These are phyloP conservation scores for Lolium perenne DNA, from an alignment of 176 grass and related monocot genomes.

Conservation along the genomic window DNA sequence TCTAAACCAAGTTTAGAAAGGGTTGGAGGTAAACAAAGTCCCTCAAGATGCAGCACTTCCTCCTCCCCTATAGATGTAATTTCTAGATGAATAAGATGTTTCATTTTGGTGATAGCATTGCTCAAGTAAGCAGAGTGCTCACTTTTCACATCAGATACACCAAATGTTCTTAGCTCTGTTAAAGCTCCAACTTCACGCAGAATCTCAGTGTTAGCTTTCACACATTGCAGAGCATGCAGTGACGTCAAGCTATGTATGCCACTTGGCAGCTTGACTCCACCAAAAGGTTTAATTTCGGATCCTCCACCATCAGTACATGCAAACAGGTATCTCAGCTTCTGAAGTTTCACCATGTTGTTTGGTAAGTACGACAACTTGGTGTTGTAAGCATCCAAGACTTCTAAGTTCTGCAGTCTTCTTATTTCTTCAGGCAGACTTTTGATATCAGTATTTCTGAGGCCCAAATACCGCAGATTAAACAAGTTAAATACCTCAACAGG, in stretches of 20 bases:
- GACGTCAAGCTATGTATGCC: slow-evolving; percentile 33
- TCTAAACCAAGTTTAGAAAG: no score
- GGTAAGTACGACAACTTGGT: slow-evolving; percentile 21
- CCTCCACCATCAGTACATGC: background rate
- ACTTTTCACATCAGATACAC: background rate
- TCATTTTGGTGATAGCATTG: background rate
- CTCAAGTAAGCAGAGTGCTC: background rate
- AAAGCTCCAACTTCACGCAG: background rate
- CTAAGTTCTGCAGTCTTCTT: slow-evolving; percentile 37
- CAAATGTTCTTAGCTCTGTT: background rate
- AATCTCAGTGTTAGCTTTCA: slow-evolving; percentile 5
- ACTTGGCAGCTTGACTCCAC: slow-evolving; percentile 6
- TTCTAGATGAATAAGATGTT: background rate
- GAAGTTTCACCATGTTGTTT: slow-evolving; percentile 1
- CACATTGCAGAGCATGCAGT: slow-evolving; percentile 15
- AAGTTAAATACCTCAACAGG: background rate
- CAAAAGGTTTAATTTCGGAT: no score
- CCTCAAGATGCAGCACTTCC: no score
- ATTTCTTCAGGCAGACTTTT: slow-evolving; percentile 3
- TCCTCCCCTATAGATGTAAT: background rate
- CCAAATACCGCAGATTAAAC: slow-evolving; percentile 5
- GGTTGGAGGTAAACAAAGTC: no score
- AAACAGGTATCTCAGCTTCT: slow-evolving; percentile 33
- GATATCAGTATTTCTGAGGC: background rate
- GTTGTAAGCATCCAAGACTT: background rate